Conservation (phyloP, 148 eudicot genomes). For the Camellia lanceoleosa region DNA sequence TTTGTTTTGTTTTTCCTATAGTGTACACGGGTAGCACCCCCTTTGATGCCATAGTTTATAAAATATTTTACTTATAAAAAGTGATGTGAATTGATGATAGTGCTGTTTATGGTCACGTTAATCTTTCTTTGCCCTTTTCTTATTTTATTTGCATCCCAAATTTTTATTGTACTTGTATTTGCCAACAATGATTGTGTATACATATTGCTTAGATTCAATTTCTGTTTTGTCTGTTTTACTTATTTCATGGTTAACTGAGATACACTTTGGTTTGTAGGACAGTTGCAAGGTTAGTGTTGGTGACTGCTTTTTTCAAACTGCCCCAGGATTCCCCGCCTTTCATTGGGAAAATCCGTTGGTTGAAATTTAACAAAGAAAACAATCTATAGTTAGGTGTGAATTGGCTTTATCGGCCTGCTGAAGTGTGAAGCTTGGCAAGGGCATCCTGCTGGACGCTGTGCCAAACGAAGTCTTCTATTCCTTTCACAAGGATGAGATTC, state of each 20-base stretch:
- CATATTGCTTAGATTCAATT: background rate
- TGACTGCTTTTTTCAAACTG: constrained; percentile 75
- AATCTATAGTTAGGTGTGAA: constrained; percentile 51
- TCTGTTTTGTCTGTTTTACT: background rate
- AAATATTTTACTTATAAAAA: too few relatives aligned
- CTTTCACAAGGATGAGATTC: constrained; percentile 73
- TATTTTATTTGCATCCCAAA: background rate
- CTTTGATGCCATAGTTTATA: too few relatives aligned
- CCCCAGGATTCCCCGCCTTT: constrained; percentile 58
- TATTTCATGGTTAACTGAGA: background rate
- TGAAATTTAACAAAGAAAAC: constrained; percentile 40
- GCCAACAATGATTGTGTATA: background rate
- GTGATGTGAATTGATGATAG: background rate
- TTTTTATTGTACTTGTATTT: background rate
- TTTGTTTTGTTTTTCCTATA: too few relatives aligned
- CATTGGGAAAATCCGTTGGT: constrained; percentile 53
- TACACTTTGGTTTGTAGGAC: constrained; percentile 36
- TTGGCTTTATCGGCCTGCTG: constrained; percentile 80
- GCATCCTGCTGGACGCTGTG: constrained; percentile 58
- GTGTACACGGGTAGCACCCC: too few relatives aligned
- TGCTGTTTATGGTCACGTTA: background rate
- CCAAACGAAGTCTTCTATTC: constrained; percentile 88
- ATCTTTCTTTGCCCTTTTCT: background rate
- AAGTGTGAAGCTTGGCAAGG: constrained; percentile 61
- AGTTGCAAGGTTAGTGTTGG: constrained; percentile 63